Percentiles rank a stretch among this genome's conserved stretches.
Evolutionary conservation across 1,284 basidiomycete species (phyloP).

Genomic region (Leccinum solheimii): DNA sequence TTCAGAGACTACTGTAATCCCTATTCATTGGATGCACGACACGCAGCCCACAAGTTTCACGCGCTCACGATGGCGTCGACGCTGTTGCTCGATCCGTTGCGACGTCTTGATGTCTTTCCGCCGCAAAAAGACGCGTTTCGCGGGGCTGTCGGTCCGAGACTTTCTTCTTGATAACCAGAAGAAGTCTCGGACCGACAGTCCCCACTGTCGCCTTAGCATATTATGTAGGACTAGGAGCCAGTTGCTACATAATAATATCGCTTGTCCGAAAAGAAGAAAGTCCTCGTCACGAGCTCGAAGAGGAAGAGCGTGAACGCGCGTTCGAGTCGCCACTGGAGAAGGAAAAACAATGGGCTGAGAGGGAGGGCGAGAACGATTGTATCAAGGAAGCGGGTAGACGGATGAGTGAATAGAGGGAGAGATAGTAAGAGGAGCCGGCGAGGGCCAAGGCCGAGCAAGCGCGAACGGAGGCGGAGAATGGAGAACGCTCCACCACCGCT

Average conservation of each 20-base stretch:
- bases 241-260: too few relatives aligned
- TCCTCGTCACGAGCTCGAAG: conserved; percentile 81
- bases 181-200: too few relatives aligned
- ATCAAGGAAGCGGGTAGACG: conserved; percentile 78
- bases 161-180: too few relatives aligned
- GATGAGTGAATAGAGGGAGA: conserved; percentile 68
- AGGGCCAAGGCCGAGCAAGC: conserved; percentile 40
- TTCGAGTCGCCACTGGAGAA: conserved; percentile 72
- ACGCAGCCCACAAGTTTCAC: conserved; percentile 78
- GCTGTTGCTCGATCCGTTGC: too few relatives aligned
- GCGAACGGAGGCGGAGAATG: conserved; percentile 25
- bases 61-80: conserved; percentile 78
- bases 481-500: conserved; percentile 49
- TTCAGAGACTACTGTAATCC: background rate
- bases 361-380: conserved; percentile 65
- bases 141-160: too few relatives aligned
- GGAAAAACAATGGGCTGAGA: conserved; percentile 51
- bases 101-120: conserved; percentile 43
- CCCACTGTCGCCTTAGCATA: too few relatives aligned
- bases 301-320: conserved; percentile 73
- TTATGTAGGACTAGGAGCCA: too few relatives aligned
- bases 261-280: conserved; percentile 34
- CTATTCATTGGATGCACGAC: background rate
- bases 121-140: conserved; percentile 40
- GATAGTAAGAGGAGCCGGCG: conserved; percentile 49